Conservation (phyloP, 768 basidiomycete species). For the Mycena vulgaris region DNA sequence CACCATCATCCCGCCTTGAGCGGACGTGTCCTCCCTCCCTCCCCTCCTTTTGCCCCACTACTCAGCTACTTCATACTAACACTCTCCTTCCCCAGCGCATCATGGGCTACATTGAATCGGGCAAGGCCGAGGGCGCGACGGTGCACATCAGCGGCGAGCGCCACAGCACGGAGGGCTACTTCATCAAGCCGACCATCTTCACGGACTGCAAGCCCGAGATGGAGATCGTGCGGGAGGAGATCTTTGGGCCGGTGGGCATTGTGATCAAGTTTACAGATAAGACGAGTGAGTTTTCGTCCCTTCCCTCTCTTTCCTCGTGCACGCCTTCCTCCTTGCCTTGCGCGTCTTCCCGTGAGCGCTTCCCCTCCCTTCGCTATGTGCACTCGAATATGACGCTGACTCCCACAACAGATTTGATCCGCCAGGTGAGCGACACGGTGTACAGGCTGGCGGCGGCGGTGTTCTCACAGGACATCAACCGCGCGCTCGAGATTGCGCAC, state of each 20-base stretch:
- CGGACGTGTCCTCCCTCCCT: background rate
- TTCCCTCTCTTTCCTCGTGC: background rate
- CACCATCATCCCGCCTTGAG: too few relatives aligned
- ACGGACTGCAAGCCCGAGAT: constrained; percentile 76
- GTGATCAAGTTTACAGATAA: constrained; percentile 78
- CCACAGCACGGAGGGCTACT: constrained; percentile 64
- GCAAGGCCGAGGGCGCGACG: constrained; percentile 80
- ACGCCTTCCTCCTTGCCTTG: background rate
- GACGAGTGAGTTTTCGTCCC: constrained; percentile 41
- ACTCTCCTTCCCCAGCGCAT: constrained; percentile 64
- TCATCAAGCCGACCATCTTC: constrained; percentile 84
- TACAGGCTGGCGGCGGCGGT: constrained; percentile 88
- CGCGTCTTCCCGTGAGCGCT: too few relatives aligned
- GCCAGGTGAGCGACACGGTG: constrained; percentile 80
- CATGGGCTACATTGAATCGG: constrained; percentile 84
- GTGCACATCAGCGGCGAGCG: constrained; percentile 78
- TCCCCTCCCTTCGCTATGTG: too few relatives aligned
- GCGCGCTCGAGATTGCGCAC: constrained; percentile 77
- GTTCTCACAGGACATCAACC: constrained; percentile 77
- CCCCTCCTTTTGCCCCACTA: too few relatives aligned
- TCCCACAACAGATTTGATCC: constrained; percentile 57
- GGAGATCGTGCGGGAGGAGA: constrained; percentile 84
- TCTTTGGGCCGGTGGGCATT: constrained; percentile 86
- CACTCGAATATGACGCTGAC: background rate
- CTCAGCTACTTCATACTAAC: background rate